Evolutionary conservation across 2,329 filamentous ascomycete species (phyloP), one percentile per base, ranked within the genome.

Genomic region (Fusarium palustre): DNA sequence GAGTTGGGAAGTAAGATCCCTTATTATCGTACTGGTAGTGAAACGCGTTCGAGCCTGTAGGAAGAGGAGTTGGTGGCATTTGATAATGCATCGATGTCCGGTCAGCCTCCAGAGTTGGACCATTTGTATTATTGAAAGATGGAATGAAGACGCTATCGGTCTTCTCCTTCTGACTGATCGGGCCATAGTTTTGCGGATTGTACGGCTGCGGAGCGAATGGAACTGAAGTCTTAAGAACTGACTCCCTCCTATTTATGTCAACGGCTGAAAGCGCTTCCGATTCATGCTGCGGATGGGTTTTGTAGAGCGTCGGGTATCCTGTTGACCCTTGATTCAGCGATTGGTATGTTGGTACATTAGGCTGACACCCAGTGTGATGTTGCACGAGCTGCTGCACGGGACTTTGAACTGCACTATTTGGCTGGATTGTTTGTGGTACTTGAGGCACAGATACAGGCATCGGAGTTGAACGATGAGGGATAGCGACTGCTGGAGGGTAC

Each of bases 151-250:
- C 24, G 1, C 30, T 15, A 13, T 69, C 36, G 2, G 20, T 7
- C 12, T 55, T 52, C 2, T 55, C 53, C 12, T 36, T 28, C 4
- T 67, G 56, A 5, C 46, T 45, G n/a, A 52, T 33, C 2, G 64
- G 43, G 1, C 48, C 43, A 5, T 59, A 69, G 10, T 71, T 42
- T n/a, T 72, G 70, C 12, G 70, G 62, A 4, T 71, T 57, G 12
- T 68, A 64, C 0, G 55, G 30, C 1, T 68, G 68, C 5, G 57
- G 46, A 5, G 43, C 22, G 3, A 22, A 54, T 3, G 52, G 0
- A 10, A 56, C 41, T 7, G 68, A 68, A 1, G 12, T 48, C 11
- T 15, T 47, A 7, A 59, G 8, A 4, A 47, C 16, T 0, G 70
- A 72, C 5, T 58, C 34, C n/a, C 62, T 47, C 45, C 58, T 66